Conservation (phyloP, 176 grass and related monocot genomes). For the Triticum turgidum region DNA sequence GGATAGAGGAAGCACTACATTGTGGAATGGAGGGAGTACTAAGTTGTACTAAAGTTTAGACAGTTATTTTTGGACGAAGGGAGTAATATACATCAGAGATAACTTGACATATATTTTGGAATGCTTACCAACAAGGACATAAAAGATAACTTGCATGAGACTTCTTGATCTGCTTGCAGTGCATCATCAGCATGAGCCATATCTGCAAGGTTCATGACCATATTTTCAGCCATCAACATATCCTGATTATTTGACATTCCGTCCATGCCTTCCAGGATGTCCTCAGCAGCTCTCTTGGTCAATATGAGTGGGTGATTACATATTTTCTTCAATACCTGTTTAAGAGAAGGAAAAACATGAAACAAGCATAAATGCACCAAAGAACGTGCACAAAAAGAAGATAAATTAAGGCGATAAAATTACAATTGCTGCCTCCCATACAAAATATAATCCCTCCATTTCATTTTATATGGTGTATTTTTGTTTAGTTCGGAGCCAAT, state of each 20-base stretch:
- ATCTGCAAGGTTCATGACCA: slow-evolving; percentile 85
- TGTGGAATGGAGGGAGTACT: too few species aligned
- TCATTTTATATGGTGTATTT: not conserved
- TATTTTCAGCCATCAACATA: slow-evolving; percentile 66
- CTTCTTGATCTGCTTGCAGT: slow-evolving; percentile 54
- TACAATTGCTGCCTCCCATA: not conserved
- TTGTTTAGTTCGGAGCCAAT: not conserved
- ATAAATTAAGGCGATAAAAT: not conserved
- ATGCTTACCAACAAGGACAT: slow-evolving; percentile 77
- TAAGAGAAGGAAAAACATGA: slow-evolving; percentile 22
- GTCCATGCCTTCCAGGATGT: slow-evolving; percentile 81
- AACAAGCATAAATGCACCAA: not conserved
- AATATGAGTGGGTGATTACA: slow-evolving; percentile 85
- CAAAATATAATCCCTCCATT: not conserved
- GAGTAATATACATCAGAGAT: not conserved
- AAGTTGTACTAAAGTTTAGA: too few species aligned
- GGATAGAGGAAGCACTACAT: too few species aligned
- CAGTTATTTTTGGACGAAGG: too few species aligned
- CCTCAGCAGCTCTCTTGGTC: slow-evolving; percentile 76
- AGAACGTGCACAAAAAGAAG: not conserved
- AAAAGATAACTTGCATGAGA: slow-evolving; percentile 94
- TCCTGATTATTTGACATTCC: slow-evolving; percentile 70
- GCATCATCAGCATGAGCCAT: slow-evolving; percentile 50
- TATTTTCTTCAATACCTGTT: slow-evolving; percentile 95
- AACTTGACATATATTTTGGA: not conserved